Evolutionary conservation across 139 green algal genomes (phyloP).

Genomic region (Coccomyxa sp.): DNA sequence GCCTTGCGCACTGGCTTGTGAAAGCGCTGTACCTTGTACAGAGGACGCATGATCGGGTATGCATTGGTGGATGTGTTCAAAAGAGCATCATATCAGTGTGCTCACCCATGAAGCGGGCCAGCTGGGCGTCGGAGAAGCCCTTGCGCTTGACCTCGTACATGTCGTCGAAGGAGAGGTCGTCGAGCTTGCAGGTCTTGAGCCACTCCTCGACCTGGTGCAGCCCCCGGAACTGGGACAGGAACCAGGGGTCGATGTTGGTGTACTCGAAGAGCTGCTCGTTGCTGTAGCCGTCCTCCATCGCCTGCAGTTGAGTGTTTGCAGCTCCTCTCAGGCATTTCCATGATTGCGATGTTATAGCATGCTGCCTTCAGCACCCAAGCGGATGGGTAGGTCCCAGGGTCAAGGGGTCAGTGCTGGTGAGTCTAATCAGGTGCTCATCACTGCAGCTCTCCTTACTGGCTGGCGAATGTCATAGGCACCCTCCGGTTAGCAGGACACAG

Average conservation of each 20-base stretch:
- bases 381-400: too few species aligned
- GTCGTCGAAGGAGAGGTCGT: conserved; percentile 70
- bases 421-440: too few species aligned
- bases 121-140: conserved; percentile 92
- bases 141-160: conserved; percentile 74
- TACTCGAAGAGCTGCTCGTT: conserved; percentile 78
- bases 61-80: neutral
- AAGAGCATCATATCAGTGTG: neutral
- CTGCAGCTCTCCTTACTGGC: too few species aligned
- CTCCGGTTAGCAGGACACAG: too few species aligned
- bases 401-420: too few species aligned
- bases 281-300: conserved; percentile 77
- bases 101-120: conserved; percentile 39
- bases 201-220: conserved; percentile 71
- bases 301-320: conserved; percentile 20
- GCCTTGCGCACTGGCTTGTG: too few species aligned
- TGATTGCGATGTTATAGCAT: too few species aligned
- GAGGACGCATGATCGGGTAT: too few species aligned
- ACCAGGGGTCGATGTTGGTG: conserved; percentile 98
- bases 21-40: too few species aligned
- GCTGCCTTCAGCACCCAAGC: too few species aligned
- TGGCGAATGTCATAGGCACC: too few species aligned
- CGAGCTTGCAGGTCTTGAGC: conserved; percentile 65
- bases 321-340: neutral
- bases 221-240: conserved; percentile 73